phyloP scores from a whole-genome alignment of 2,329 filamentous ascomycete species.

The Tolypocladium cylindrosporum region DNA sequence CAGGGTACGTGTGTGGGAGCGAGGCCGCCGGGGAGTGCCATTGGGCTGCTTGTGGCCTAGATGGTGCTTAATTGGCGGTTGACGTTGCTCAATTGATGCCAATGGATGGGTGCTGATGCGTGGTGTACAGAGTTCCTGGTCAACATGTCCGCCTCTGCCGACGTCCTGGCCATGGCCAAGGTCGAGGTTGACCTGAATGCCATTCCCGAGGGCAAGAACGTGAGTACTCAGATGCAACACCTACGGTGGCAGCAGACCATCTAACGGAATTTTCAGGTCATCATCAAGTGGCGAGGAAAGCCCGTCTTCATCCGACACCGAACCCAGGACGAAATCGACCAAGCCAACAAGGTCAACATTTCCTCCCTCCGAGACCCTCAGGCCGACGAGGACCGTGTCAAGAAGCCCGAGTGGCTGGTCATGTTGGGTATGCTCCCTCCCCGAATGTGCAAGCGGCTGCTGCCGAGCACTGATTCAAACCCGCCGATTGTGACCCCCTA shows the following conservation, averaged over 20 bases:
- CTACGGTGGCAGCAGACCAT: not conserved
- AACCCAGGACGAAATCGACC: conserved; percentile 83
- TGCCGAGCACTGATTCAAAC: not conserved
- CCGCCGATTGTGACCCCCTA: not conserved
- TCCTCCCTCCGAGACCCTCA: conserved; percentile 82
- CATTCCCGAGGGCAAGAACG: conserved; percentile 99
- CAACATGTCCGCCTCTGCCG: conserved; percentile 99
- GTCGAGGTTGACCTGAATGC: conserved; percentile 88
- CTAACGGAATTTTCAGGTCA: conserved; percentile 49
- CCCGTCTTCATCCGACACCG: conserved; percentile 99
- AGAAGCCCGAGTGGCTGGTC: conserved; percentile 97
- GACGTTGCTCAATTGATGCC: conserved; percentile 1
- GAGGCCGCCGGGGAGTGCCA: conserved; percentile 10
- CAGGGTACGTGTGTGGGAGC: conserved; percentile 60
- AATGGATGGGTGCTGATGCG: conserved; percentile 18
- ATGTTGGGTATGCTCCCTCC: conserved; percentile 66
- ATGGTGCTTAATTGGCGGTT: conserved; percentile 3
- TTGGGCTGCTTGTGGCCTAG: conserved; percentile 7
- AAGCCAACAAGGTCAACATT: conserved; percentile 84
- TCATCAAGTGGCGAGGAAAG: conserved; percentile 99
- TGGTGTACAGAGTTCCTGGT: conserved; percentile 78
- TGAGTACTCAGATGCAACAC: conserved; percentile 35
- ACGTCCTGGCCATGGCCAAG: conserved; percentile 98
- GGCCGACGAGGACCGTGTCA: conserved; percentile 81
- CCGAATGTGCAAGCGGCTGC: not conserved